These are phyloP conservation scores for Rhizophora mangle DNA, from an alignment of 345 rosid genomes.

Conservation along the genomic window DNA sequence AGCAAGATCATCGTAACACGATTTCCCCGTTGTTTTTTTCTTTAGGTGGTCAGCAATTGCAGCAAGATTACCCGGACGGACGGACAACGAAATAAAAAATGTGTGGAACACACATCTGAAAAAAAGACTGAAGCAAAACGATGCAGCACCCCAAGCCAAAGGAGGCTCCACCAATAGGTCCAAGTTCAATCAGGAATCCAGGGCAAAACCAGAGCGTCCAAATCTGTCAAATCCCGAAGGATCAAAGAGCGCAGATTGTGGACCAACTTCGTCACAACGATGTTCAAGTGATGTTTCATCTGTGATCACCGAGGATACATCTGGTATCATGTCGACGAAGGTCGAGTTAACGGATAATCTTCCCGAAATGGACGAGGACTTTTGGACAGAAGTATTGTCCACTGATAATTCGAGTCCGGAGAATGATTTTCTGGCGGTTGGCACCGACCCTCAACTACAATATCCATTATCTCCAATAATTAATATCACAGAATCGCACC, in stretches of 20 bases:
- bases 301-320: conserved; percentile 4
- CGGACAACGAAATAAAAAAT: conserved; percentile 84
- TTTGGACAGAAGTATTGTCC: conserved; percentile 39
- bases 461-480: conserved; percentile 14
- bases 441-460: conserved; percentile 8
- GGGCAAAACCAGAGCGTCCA: conserved; percentile 7
- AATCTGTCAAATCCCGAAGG: neutral
- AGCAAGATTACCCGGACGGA: conserved; percentile 69
- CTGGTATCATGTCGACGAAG: conserved; percentile 15
- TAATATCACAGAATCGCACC: conserved; percentile 4
- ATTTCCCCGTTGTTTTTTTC: neutral
- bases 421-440: conserved; percentile 15
- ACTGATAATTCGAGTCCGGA: neutral
- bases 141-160: neutral
- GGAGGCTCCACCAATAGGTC: neutral
- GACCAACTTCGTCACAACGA: conserved; percentile 17
- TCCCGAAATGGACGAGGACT: conserved; percentile 42
- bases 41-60: conserved; percentile 87
- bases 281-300: conserved; percentile 34
- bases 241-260: neutral
- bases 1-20: conserved; percentile 3
- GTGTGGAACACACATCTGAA: conserved; percentile 85
- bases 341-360: conserved; percentile 19
- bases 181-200: conserved; percentile 2
- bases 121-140: conserved; percentile 45